phyloP scores from a whole-genome alignment of 305 asterid genomes.

The Euphrasia arctica region DNA sequence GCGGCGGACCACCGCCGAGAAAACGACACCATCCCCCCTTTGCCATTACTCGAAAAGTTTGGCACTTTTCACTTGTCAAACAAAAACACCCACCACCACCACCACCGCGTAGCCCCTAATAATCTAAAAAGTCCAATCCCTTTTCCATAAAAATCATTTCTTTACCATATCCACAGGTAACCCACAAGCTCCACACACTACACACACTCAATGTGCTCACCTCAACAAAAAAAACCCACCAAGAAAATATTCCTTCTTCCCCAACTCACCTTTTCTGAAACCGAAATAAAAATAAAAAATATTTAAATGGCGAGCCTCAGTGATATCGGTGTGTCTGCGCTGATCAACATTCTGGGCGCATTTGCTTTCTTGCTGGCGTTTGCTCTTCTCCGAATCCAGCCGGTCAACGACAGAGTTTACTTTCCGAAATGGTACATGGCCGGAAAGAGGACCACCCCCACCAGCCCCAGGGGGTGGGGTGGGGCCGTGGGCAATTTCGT shows the following conservation, averaged over 20 bases:
- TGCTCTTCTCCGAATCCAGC: conserved; percentile 87
- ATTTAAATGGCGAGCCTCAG: conserved; percentile 65
- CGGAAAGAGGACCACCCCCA: conserved; percentile 69
- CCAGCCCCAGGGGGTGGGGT: conserved; percentile 50
- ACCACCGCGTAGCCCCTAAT: not conserved
- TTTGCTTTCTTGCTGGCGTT: conserved; percentile 85
- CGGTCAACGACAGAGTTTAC: conserved; percentile 86
- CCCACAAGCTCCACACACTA: conserved; percentile 21
- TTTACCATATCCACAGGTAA: conserved; percentile 29
- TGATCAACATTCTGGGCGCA: conserved; percentile 66
- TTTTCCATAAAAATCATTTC: conserved; percentile 24
- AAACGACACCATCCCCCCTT: not conserved
- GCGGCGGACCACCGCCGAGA: conserved; percentile 33
- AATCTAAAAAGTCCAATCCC: conserved; percentile 3
- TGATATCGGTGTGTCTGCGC: conserved; percentile 90
- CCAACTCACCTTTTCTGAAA: conserved; percentile 3
- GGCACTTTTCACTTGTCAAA: conserved; percentile 26
- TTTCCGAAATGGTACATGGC: conserved; percentile 88
- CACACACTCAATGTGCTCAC: conserved; percentile 15
- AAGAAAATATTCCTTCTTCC: conserved; percentile 21
- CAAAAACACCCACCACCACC: conserved; percentile 19
- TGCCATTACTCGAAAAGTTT: not conserved
- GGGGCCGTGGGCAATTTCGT: conserved; percentile 76
- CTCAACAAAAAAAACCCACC: conserved; percentile 14
- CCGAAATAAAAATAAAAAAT: not conserved